Evolutionary conservation across 257 asterid species (phyloP).

Genomic region (Jaltomata sinuosa): DNA sequence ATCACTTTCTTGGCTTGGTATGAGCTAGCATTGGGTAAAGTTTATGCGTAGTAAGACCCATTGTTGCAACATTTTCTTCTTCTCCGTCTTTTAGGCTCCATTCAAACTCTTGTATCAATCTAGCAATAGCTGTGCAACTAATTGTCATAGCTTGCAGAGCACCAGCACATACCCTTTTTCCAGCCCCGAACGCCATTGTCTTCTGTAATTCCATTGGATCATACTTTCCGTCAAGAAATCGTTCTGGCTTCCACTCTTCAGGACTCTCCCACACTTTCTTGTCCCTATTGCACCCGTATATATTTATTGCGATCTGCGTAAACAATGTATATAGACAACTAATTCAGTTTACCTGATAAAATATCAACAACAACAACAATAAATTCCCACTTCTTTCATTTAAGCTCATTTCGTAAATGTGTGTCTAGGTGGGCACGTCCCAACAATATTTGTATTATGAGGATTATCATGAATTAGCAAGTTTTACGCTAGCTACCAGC

Average conservation of each 20-base stretch:
- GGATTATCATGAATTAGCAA: not conserved
- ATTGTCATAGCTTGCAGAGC: slow-evolving; percentile 75
- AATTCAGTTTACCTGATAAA: not conserved
- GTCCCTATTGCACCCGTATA: slow-evolving; percentile 87
- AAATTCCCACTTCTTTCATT: not conserved
- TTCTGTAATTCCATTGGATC: slow-evolving; percentile 47
- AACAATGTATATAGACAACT: not conserved
- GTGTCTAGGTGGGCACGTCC: not conserved
- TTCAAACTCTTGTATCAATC: slow-evolving; percentile 75
- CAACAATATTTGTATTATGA: not conserved
- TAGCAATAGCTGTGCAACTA: slow-evolving; percentile 53
- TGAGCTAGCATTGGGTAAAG: slow-evolving; percentile 59
- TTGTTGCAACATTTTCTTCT: slow-evolving; percentile 55
- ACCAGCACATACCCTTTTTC: slow-evolving; percentile 79
- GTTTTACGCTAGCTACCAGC: not conserved
- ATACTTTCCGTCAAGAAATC: slow-evolving; percentile 39
- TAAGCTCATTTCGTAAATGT: not conserved
- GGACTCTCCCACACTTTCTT: slow-evolving; percentile 53
- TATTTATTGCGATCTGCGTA: slow-evolving; percentile 70
- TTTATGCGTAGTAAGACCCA: slow-evolving; percentile 66
- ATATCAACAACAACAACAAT: not conserved
- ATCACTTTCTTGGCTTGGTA: slow-evolving; percentile 43
- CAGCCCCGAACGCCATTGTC: slow-evolving; percentile 85
- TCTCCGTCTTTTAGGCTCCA: slow-evolving; percentile 68
- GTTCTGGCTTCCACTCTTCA: slow-evolving; percentile 69